These are phyloP conservation scores for Leishmania lainsoni DNA, from an alignment of 208 protist species.

Conservation along the genomic window DNA sequence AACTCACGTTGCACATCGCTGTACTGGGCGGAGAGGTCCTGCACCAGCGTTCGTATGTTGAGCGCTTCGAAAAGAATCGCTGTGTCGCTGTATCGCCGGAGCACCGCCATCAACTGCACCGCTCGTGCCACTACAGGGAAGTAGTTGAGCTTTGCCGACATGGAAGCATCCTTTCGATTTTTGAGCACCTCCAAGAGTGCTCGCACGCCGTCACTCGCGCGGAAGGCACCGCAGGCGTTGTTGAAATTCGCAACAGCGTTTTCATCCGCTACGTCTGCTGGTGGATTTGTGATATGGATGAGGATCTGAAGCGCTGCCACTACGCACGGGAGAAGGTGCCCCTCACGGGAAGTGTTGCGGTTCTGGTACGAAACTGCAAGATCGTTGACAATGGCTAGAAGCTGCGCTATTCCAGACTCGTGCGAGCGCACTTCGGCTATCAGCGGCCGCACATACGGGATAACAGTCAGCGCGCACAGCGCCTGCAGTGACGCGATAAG, in stretches of 20 bases:
- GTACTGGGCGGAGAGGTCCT: slow-evolving; percentile 72
- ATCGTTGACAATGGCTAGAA: slow-evolving; percentile 79
- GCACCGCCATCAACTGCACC: slow-evolving; percentile 77
- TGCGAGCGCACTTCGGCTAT: slow-evolving; percentile 64
- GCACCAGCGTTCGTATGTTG: slow-evolving; percentile 64
- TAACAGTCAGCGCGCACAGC: slow-evolving; percentile 71
- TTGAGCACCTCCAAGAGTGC: slow-evolving; percentile 78
- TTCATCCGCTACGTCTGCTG: slow-evolving; percentile 68
- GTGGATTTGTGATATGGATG: slow-evolving; percentile 70
- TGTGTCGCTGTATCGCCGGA: slow-evolving; percentile 79
- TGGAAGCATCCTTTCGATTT: slow-evolving; percentile 61
- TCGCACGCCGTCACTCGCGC: slow-evolving; percentile 75
- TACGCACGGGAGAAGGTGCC: slow-evolving; percentile 73
- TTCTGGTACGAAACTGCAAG: slow-evolving; percentile 63
- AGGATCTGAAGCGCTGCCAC: slow-evolving; percentile 76
- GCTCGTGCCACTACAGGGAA: slow-evolving; percentile 86
- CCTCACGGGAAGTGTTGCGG: slow-evolving; percentile 65
- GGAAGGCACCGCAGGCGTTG: slow-evolving; percentile 66
- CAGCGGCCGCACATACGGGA: slow-evolving; percentile 72
- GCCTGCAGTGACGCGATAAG: slow-evolving; percentile 73
- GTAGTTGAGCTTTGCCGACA: slow-evolving; percentile 77
- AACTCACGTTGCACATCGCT: slow-evolving; percentile 80
- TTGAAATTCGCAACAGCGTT: slow-evolving; percentile 67
- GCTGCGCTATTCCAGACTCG: slow-evolving; percentile 77
- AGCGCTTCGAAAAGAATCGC: slow-evolving; percentile 78